Conservation (phyloP, 2,329 filamentous ascomycete species). For the Teratosphaeria destructans region DNA sequence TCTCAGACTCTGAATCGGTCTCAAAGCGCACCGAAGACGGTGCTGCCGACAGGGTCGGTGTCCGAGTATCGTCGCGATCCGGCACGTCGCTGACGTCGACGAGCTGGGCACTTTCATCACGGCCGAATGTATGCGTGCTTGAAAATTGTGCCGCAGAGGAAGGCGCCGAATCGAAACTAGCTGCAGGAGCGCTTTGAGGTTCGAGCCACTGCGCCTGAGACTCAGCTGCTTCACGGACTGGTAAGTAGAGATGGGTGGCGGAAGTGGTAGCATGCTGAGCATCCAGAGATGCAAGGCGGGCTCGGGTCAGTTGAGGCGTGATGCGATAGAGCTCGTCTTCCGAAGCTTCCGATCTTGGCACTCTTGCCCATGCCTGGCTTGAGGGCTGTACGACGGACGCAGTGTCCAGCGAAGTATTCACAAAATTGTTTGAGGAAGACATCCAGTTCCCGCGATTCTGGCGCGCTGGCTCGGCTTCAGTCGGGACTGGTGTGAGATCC, state of each 20-base stretch:
- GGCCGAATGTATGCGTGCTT: constrained; percentile 6
- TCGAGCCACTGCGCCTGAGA: neutral
- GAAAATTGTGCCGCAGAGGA: constrained; percentile 13
- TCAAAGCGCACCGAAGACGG: constrained; percentile 18
- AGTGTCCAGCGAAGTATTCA: constrained; percentile 2
- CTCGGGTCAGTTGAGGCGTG: constrained; percentile 24
- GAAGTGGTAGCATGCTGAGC: constrained; percentile 6
- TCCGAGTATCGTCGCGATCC: constrained; percentile 9
- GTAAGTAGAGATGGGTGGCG: constrained; percentile 15
- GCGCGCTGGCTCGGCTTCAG: constrained; percentile 7
- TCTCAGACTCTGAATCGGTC: constrained; percentile 19
- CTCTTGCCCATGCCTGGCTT: neutral
- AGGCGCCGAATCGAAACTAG: constrained; percentile 22
- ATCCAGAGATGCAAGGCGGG: constrained; percentile 18
- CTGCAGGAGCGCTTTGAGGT: constrained; percentile 10
- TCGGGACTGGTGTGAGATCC: constrained; percentile 13
- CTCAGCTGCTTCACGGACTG: constrained; percentile 20
- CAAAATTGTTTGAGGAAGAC: constrained; percentile 8
- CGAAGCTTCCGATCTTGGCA: constrained; percentile 6
- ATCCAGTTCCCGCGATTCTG: constrained; percentile 10
- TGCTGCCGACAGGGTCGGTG: constrained; percentile 10
- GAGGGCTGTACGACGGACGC: neutral
- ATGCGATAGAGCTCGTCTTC: constrained; percentile 24
- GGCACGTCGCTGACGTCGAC: constrained; percentile 10
- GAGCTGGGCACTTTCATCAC: constrained; percentile 7